Percentiles rank a stretch among this genome's conserved stretches.
phyloP scores from a whole-genome alignment of 805 yeast species.

The Priceomyces carsonii region DNA sequence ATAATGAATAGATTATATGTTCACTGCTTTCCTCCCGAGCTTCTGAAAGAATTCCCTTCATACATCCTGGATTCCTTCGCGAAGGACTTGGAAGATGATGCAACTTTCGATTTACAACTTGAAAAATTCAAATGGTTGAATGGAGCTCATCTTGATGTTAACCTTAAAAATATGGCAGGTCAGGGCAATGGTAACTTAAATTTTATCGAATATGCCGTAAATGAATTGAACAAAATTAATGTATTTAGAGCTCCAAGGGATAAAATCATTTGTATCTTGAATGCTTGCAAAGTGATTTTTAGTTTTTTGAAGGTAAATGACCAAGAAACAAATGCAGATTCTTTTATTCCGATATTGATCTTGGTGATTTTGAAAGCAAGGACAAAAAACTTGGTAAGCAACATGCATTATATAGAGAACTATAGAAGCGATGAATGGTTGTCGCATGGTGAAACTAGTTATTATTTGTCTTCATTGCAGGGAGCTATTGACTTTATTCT shows the following conservation, averaged over 20 bases:
- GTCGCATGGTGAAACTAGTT: constrained; percentile 81
- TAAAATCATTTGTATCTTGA: constrained; percentile 85
- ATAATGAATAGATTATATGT: constrained; percentile 84
- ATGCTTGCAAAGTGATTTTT: constrained; percentile 90
- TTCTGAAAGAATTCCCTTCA: constrained; percentile 30
- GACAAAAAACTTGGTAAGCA: constrained; percentile 67
- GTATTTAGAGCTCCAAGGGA: constrained; percentile 92
- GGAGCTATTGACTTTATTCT: constrained; percentile 84
- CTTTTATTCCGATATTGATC: constrained; percentile 86
- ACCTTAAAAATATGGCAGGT: constrained; percentile 32
- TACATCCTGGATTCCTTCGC: constrained; percentile 44
- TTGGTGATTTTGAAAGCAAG: constrained; percentile 73
- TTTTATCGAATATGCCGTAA: constrained; percentile 63
- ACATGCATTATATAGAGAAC: constrained; percentile 80
- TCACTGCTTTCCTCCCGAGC: constrained; percentile 77
- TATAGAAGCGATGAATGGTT: constrained; percentile 75
- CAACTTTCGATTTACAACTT: constrained; percentile 48
- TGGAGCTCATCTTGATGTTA: constrained; percentile 78
- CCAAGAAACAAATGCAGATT: constrained; percentile 81
- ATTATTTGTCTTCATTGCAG: constrained; percentile 85
- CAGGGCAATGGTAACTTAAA: constrained; percentile 29
- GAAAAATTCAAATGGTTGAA: constrained; percentile 70
- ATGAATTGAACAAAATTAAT: constrained; percentile 76
- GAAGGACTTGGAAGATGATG: constrained; percentile 66
- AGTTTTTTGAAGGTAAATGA: constrained; percentile 77